Percentiles rank a stretch among this genome's conserved stretches.
phyloP scores from a whole-genome alignment of 2,329 filamentous ascomycete genomes.

The Zelopaecilomyces penicillatus region DNA sequence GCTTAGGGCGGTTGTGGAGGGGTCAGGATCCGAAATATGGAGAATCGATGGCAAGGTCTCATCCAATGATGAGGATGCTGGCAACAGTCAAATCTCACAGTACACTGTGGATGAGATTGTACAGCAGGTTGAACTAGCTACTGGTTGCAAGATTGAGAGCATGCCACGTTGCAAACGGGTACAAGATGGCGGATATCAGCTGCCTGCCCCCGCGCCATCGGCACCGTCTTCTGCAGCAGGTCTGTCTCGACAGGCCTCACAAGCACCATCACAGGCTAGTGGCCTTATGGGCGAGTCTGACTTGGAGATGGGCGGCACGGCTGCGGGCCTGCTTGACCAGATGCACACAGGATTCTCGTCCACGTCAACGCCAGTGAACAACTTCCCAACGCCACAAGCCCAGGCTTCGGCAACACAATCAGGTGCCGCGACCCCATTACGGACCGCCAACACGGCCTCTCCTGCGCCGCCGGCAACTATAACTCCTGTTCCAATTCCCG shows the following conservation, averaged over 20 bases:
- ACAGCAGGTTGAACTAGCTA: constrained; percentile 60
- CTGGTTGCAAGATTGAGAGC: constrained; percentile 58
- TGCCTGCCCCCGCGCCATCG: constrained; percentile 41
- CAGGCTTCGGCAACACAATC: constrained; percentile 50
- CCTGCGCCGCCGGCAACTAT: constrained; percentile 24
- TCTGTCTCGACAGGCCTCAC: constrained; percentile 46
- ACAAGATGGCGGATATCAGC: constrained; percentile 69
- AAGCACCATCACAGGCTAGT: constrained; percentile 47
- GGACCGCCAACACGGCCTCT: constrained; percentile 36
- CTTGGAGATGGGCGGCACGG: constrained; percentile 57
- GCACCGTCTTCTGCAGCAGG: constrained; percentile 13
- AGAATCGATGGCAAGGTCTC: constrained; percentile 51
- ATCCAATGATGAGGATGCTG: constrained; percentile 39
- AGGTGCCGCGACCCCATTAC: constrained; percentile 47
- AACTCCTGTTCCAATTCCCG: constrained; percentile 12
- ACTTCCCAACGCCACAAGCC: constrained; percentile 52
- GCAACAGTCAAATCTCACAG: constrained; percentile 27
- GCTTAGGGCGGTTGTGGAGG: constrained; percentile 57
- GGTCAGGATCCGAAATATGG: constrained; percentile 52
- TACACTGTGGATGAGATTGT: constrained; percentile 65
- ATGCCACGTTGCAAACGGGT: constrained; percentile 61
- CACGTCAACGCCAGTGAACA: constrained; percentile 52
- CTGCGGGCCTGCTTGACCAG: constrained; percentile 58
- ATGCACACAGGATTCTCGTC: constrained; percentile 56
- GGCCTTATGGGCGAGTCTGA: constrained; percentile 52